A percentile compares a stretch with the other conserved stretches of the same genome.
phyloP scores from a whole-genome alignment of 148 eudicot species.

The Chenopodium formosanum region DNA sequence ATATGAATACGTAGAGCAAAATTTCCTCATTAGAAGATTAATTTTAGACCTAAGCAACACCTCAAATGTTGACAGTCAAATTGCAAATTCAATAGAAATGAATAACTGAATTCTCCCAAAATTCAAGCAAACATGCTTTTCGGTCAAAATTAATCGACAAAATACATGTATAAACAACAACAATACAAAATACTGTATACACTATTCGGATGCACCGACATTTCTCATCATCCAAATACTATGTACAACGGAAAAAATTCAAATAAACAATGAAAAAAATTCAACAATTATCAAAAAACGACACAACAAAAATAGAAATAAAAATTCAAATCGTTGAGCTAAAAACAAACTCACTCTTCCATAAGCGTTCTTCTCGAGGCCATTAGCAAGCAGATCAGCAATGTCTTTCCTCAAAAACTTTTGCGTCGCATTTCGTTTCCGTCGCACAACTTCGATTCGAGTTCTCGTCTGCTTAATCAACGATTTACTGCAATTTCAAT shows the following conservation, averaged over 20 bases:
- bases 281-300: background rate
- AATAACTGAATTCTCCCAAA: background rate
- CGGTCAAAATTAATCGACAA: background rate
- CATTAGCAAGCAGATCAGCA: slow-evolving; percentile 72
- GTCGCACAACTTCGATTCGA: slow-evolving; percentile 62
- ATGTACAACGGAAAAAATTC: slow-evolving; percentile 2
- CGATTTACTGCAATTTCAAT: slow-evolving; percentile 28
- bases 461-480: slow-evolving; percentile 63
- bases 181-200: no score
- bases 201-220: slow-evolving; percentile 13
- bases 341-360: slow-evolving; percentile 50
- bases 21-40: no score
- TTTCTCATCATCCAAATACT: background rate
- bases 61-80: background rate
- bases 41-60: background rate
- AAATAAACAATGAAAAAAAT: background rate
- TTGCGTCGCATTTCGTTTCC: slow-evolving; percentile 74
- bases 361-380: slow-evolving; percentile 70
- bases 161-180: background rate
- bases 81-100: background rate
- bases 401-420: slow-evolving; percentile 83
- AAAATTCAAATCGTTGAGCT: background rate
- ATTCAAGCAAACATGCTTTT: background rate
- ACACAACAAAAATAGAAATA: background rate
- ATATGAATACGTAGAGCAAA: background rate